phyloP scores from a whole-genome alignment of 768 basidiomycete genomes.

The Suillus subalutaceus region DNA sequence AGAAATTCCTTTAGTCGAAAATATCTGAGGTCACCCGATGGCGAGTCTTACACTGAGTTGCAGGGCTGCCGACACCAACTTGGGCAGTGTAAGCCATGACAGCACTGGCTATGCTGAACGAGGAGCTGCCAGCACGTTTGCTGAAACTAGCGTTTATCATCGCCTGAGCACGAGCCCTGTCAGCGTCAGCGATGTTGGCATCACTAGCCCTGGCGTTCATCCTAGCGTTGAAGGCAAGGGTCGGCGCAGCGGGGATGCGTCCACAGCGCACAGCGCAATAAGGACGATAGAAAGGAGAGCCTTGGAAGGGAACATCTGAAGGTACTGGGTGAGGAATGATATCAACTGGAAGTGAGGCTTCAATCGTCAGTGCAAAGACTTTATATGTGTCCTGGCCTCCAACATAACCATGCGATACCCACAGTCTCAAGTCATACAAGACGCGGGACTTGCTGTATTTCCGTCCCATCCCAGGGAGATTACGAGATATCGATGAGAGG shows the following conservation, averaged over 20 bases:
- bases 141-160: slow-evolving; percentile 1
- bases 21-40: background rate
- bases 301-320: slow-evolving; percentile 20
- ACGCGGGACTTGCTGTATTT: background rate
- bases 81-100: slow-evolving; percentile 28
- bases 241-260: slow-evolving; percentile 17
- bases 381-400: slow-evolving; percentile 3
- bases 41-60: slow-evolving; percentile 28
- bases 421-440: background rate
- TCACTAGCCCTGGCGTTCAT: slow-evolving; percentile 13
- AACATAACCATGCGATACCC: slow-evolving; percentile 4
- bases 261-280: slow-evolving; percentile 17
- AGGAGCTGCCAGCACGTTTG: slow-evolving; percentile 15
- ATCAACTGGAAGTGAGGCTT: slow-evolving; percentile 9
- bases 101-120: slow-evolving; percentile 21
- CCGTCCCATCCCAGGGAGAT: background rate
- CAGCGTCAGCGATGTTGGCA: slow-evolving; percentile 18
- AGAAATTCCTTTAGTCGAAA: background rate
- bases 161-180: slow-evolving; percentile 23
- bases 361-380: background rate
- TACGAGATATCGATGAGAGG: background rate
- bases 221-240: slow-evolving; percentile 18
- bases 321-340: background rate
- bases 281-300: slow-evolving; percentile 18
- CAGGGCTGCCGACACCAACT: slow-evolving; percentile 29